Conservation (phyloP, 257 asterid species). For the Solanum piurae region DNA sequence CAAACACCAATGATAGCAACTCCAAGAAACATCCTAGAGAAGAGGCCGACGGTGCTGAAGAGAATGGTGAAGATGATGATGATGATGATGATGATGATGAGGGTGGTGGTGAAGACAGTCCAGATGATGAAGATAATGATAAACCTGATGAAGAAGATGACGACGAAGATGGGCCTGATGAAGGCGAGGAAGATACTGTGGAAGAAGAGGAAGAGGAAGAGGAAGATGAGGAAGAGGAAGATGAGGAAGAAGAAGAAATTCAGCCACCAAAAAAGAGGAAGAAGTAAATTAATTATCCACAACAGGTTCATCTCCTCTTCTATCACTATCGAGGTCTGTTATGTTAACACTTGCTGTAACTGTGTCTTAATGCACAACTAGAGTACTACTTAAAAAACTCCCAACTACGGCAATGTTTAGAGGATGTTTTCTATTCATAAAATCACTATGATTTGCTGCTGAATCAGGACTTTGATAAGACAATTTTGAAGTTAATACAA, state of each 20-base stretch:
- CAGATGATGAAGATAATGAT: neutral
- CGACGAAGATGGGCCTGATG: neutral
- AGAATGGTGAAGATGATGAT: conserved; percentile 12
- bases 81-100: neutral
- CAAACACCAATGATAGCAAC: conserved; percentile 18
- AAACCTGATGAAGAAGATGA: conserved; percentile 27
- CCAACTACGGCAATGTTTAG: neutral
- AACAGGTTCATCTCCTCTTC: neutral
- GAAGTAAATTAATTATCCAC: conserved; percentile 17
- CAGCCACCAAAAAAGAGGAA: conserved; percentile 55
- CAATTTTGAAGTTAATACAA: neutral
- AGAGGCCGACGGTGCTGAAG: conserved; percentile 1
- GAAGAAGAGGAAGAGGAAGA: neutral
- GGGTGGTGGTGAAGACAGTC: conserved; percentile 1
- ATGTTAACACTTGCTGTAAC: neutral
- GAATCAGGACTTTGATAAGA: neutral
- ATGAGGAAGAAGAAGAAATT: conserved; percentile 3
- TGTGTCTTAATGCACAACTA: neutral
- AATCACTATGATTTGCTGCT: neutral
- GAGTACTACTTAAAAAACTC: neutral
- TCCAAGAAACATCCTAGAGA: conserved; percentile 26
- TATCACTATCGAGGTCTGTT: neutral
- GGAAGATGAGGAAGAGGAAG: conserved; percentile 12
- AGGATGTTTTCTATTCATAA: neutral
- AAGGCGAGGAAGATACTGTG: neutral